Evolutionary conservation across 495 filamentous ascomycete genomes (phyloP), one percentile per base, ranked within the genome.

Genomic region (Hypoxylon cercidicola): DNA sequence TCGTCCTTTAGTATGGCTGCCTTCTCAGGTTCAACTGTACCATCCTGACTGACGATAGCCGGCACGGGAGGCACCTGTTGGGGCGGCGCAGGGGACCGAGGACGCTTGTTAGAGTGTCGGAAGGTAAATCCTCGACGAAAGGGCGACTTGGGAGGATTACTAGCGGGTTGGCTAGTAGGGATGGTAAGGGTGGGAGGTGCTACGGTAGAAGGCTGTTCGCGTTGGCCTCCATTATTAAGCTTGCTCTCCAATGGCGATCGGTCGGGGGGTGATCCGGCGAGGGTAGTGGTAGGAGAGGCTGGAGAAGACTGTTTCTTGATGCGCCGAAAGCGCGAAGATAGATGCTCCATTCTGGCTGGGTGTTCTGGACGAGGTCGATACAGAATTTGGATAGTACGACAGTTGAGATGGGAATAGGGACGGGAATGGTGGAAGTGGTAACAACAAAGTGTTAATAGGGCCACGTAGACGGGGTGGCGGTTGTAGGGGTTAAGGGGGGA

Each of bases 71-170:
- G 62, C 13, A 68, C 64, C 11, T 74, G 61, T 16, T 73, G 74
- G 9, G 67, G 64, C 0, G 76, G 68, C n/a, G 74, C 62, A 0
- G 79, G 79, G 23, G 78, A 78, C 35, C 78, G 77, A 9, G 77
- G 74, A 16, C 79, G 72, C 69, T 82, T 82, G 35, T 72, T 49
- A 23, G 65, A 61, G 9, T 54, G 20, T 45, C 68, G 64, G 35
- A 67, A 66, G n/a, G 57, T 55, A n/a, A 62, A 64, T 1, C 61
- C 46, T 23, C 62, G 52, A 16, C 68, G 68, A 16, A 72, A 70
- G 32, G 71, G 71, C 1, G 71, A 73, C 44, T 67, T 73, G 50
- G 35, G 20, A 56, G 41, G 43, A 32, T 55, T 25, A 15, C 28
- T 44, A 43, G 49, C 2, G 32, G 56, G 21, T 18, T 69, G 48